Percentiles rank a stretch among this genome's conserved stretches.
These are phyloP conservation scores for Fusarium secorum DNA, from an alignment of 2,329 filamentous ascomycete genomes.

Conservation along the genomic window DNA sequence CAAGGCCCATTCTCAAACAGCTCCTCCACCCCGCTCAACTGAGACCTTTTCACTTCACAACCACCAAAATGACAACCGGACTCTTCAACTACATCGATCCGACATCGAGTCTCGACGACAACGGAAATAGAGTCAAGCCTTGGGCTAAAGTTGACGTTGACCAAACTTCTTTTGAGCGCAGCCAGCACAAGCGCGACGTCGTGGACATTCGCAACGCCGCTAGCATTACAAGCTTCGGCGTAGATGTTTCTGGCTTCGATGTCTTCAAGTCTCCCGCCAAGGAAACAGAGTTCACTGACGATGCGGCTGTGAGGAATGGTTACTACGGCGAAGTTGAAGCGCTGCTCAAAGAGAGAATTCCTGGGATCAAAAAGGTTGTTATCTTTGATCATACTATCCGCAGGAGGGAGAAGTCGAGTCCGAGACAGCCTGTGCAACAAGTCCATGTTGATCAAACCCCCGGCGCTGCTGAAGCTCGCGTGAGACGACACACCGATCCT, in stretches of 20 bases:
- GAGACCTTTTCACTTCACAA: background rate
- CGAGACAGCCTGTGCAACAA: conserved; percentile 71
- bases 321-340: conserved; percentile 71
- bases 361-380: conserved; percentile 66
- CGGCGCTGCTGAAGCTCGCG: conserved; percentile 65
- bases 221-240: conserved; percentile 24
- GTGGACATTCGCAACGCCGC: conserved; percentile 35
- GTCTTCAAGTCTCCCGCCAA: conserved; percentile 47
- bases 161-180: conserved; percentile 31
- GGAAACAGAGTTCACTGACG: conserved; percentile 64
- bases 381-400: conserved; percentile 80
- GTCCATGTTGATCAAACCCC: conserved; percentile 79
- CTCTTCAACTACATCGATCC: conserved; percentile 31
- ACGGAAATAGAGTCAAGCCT: conserved; percentile 18
- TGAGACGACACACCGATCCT: conserved; percentile 64
- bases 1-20: background rate
- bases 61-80: conserved; percentile 27
- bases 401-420: conserved; percentile 58
- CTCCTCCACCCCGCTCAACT: conserved; percentile 10
- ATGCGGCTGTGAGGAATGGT: conserved; percentile 58
- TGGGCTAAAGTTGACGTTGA: conserved; percentile 41
- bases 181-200: conserved; percentile 30
- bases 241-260: conserved; percentile 39
- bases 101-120: conserved; percentile 20
- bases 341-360: conserved; percentile 62